Base-by-base conservation (phyloP, 768 basidiomycete genomes). In the Suillus clintonianus region DNA sequence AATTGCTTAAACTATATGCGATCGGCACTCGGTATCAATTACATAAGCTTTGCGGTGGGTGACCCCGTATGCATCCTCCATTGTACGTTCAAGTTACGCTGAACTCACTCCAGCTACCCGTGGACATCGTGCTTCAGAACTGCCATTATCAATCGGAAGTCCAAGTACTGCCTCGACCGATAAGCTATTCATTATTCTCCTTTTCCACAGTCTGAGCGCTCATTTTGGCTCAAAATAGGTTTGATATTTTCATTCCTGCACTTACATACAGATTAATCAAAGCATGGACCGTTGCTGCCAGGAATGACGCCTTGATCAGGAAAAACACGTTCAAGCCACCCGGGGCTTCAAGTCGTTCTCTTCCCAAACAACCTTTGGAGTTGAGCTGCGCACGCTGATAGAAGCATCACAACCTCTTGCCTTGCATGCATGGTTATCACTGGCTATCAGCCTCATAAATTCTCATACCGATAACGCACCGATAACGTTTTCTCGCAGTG, bases 11-110 rank as follows among this genome's bases (percentile, higher is more conserved):
- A 47, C 45, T 45, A 24, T 55, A 59, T 41, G 34, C 19, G 56
- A 69, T 64, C 69, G 65, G 45, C 60, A 51, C 30, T 9, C 24
- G 15, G 62, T 36, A 39, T 58, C 30, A 24, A n/a, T 51, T 67
- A 53, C 55, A 36, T 65, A 65, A 65, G 39, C 65, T 10, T 48
- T 47, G 45, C 27, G 4, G 27, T 27, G 27, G 27, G 2, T n/a
- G n/a, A 22, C 45, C n/a, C 13, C 39, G 43, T 45, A n/a, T 7
- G n/a, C 27, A 27, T 27, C 27, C 34, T 6, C 4, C 7, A 34
- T 34, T 34, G 39, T 39, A 50, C 48, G 48, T 50, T 17, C 48
- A 50, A 14, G 13, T 47, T 22, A 54, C 32, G 32, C 54, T 37
- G 36, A 10, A 41, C 37, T 56, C 22, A 24, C 55, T 30, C 30